These are phyloP conservation scores for Penicillium longicatenatum DNA, from an alignment of 495 filamentous ascomycete genomes.

Conservation along the genomic window DNA sequence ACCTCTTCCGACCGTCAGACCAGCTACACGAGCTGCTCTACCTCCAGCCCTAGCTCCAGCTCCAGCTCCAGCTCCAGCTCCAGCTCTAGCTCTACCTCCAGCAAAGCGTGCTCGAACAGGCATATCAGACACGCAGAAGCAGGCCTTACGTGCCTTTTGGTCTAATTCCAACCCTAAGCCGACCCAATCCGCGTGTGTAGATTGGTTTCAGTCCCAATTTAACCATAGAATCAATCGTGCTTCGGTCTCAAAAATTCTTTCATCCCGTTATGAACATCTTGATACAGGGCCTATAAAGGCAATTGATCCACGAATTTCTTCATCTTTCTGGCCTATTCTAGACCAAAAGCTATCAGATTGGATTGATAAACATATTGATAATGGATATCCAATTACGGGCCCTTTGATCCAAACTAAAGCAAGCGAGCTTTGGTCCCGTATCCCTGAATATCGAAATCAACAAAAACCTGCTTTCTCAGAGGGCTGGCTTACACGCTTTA, in stretches of 20 bases:
- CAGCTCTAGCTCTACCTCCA: too few relatives aligned
- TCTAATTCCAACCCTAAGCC: conserved; percentile 6
- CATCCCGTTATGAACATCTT: conserved; percentile 13
- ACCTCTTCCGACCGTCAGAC: too few relatives aligned
- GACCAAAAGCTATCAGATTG: conserved; percentile 13
- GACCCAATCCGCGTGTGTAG: conserved; percentile 5
- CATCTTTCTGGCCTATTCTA: conserved; percentile 13
- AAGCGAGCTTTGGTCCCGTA: conserved; percentile 10
- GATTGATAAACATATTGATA: conserved; percentile 2
- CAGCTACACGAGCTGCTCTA: too few relatives aligned
- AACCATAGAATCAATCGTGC: conserved; percentile 5
- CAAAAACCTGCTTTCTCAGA: conserved; percentile 12
- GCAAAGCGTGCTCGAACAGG: conserved; percentile 6
- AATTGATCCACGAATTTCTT: conserved; percentile 4
- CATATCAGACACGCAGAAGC: conserved; percentile 12
- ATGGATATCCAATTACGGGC: conserved; percentile 9
- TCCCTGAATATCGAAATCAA: conserved; percentile 12
- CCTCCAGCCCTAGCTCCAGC: too few relatives aligned
- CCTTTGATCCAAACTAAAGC: conserved; percentile 12
- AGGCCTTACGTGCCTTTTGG: conserved; percentile 12
- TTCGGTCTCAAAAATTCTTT: conserved; percentile 12
- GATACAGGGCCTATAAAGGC: conserved; percentile 12
- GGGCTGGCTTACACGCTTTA: conserved; percentile 16
- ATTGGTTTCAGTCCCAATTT: conserved; percentile 15
- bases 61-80: too few relatives aligned